Evolutionary conservation across 192 early-diverging fungal genomes (phyloP).

Genomic region (Phlyctochytrium arcticum): DNA sequence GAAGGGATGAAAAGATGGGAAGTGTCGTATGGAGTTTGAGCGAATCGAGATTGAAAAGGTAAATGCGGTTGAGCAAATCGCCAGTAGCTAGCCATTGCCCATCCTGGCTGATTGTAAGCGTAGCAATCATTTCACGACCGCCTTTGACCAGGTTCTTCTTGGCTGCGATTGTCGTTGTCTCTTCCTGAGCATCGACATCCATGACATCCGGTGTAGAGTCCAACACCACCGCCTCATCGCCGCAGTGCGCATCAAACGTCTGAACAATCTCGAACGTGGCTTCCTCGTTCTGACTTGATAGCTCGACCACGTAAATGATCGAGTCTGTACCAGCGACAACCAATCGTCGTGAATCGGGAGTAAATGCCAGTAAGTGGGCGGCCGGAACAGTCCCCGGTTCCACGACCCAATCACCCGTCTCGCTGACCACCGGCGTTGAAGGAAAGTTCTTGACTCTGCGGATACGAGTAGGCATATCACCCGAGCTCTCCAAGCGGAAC

Average conservation of each 20-base stretch:
- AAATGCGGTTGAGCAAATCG: slow-evolving; percentile 68
- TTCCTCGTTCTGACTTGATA: slow-evolving; percentile 58
- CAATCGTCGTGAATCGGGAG: slow-evolving; percentile 69
- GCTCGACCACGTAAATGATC: slow-evolving; percentile 69
- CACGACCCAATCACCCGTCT: neutral
- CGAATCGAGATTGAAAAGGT: slow-evolving; percentile 70
- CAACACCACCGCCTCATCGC: slow-evolving; percentile 36
- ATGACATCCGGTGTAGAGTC: slow-evolving; percentile 34
- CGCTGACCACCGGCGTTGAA: neutral
- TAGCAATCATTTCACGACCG: slow-evolving; percentile 41
- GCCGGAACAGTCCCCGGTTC: neutral
- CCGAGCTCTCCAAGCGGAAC: slow-evolving; percentile 21
- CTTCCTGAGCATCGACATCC: slow-evolving; percentile 16
- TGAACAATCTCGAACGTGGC: slow-evolving; percentile 57
- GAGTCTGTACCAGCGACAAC: slow-evolving; percentile 75
- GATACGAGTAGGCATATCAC: neutral
- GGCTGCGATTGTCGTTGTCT: slow-evolving; percentile 1
- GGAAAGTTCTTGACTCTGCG: neutral
- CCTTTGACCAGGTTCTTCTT: slow-evolving; percentile 3
- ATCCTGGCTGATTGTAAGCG: slow-evolving; percentile 73
- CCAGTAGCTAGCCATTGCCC: slow-evolving; percentile 78
- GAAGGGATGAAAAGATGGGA: slow-evolving; percentile 54
- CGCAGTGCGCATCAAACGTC: slow-evolving; percentile 66
- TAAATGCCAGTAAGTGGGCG: slow-evolving; percentile 71
- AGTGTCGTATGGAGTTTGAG: slow-evolving; percentile 63